phyloP scores from a whole-genome alignment of 805 yeast genomes.

The Sungouiella thailandica region DNA sequence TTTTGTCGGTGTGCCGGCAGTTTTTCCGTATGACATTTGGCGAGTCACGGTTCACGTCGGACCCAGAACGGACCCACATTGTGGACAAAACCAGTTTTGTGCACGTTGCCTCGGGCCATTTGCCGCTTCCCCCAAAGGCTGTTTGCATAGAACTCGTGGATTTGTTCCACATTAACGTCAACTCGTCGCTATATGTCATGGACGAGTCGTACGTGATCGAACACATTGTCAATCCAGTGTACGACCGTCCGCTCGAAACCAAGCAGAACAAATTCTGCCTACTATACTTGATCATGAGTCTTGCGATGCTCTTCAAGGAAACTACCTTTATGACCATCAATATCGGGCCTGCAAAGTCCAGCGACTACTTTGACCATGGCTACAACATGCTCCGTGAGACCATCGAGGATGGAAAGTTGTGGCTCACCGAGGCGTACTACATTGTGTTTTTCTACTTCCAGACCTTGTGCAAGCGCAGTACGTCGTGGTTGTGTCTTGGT shows the following conservation, averaged over 20 bases:
- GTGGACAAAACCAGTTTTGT: neutral
- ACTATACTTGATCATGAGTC: neutral
- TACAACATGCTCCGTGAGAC: neutral
- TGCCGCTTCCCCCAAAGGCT: neutral
- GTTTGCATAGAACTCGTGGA: neutral
- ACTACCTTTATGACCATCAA: neutral
- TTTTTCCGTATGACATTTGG: no score
- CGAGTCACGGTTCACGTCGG: no score
- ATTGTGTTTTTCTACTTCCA: neutral
- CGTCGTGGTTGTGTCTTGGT: constrained; percentile 5
- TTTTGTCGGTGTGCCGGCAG: no score
- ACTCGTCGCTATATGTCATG: neutral
- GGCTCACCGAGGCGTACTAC: neutral
- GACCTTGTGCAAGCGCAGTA: constrained; percentile 1
- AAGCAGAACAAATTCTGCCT: neutral
- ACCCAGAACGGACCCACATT: no score
- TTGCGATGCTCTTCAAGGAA: neutral
- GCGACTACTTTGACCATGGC: neutral
- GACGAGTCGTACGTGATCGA: neutral
- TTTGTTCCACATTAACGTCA: neutral
- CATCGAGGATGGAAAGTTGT: neutral
- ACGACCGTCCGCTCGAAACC: neutral
- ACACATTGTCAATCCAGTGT: neutral
- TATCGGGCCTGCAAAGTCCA: neutral
- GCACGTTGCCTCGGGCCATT: neutral